Evolutionary conservation across 2,329 filamentous ascomycete species (phyloP), one percentile per base, ranked within the genome.

Genomic region (Cadophora gregata): DNA sequence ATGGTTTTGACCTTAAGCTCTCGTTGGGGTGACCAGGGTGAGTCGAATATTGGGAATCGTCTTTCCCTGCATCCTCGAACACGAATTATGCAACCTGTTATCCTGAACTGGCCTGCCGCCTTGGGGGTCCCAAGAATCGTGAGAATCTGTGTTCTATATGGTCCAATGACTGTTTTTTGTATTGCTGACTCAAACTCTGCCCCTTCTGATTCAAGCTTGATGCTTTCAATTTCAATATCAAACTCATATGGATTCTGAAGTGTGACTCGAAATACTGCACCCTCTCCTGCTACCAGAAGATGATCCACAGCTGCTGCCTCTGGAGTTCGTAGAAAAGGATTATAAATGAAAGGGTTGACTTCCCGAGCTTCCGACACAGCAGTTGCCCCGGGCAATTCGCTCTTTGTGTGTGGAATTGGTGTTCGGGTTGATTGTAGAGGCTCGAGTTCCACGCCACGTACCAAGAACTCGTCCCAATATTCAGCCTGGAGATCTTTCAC

Each of bases 391-490:
- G 82, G 80, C 47, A 87, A 75, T 67, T 87, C 85, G 45, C 79
- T 80, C 65, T 80, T 83, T 21, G 80, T 81, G 74, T 93, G 91
- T 6, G 90, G 84, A 61, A 92, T 85, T 0, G 92, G 90, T 19
- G 85, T 84, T 70, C 86, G 85, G 12, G 85, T 84, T 50, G 82
- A 79, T 10, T 88, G 81, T 45, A 87, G 78, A 27, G 90, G 82
- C 60, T 93, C 87, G 51, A 97, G 81, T 63, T 89, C 86, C 72
- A 97, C 82, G 69, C 88, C 88, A 59, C 96, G 89, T 56, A 99
- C 85, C 9, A 99, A 82, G 73, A 98, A 98, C 75, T 97, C 93
- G 77, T 99, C 96, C 96, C 96, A 99, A 76, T 97, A 99, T 72
- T 96, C 91, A 6, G 93, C 93, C 62, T 88, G 85, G 50, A 95